A percentile compares a stretch with the other conserved stretches of the same genome.
phyloP scores from a whole-genome alignment of 371 early-diverging fungal species.

The Mortierella sp. region DNA sequence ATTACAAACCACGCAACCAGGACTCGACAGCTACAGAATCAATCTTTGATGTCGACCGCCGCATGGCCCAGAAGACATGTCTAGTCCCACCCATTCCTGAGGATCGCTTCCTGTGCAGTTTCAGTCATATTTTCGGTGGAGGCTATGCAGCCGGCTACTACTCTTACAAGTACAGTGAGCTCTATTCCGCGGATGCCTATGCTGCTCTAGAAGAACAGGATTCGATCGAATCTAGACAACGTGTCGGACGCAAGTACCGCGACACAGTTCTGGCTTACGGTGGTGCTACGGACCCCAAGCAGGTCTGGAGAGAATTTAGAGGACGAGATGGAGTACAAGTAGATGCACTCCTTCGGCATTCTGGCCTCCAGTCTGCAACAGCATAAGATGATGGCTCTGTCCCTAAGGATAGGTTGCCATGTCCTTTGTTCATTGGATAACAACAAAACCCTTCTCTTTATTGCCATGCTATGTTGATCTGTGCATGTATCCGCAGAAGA shows the following conservation, averaged over 20 bases:
- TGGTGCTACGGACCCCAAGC: conserved; percentile 68
- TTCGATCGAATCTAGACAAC: conserved; percentile 14
- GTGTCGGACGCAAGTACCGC: conserved; percentile 67
- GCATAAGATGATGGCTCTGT: background rate
- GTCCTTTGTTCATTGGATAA: too few relatives aligned
- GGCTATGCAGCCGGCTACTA: conserved; percentile 75
- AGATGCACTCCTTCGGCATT: conserved; percentile 67
- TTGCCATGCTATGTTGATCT: too few relatives aligned
- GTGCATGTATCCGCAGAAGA: too few relatives aligned
- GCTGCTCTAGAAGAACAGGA: conserved; percentile 71
- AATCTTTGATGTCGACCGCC: conserved; percentile 67
- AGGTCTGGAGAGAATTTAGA: conserved; percentile 70
- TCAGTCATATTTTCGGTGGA: conserved; percentile 74
- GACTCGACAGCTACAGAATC: conserved; percentile 26
- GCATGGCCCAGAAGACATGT: conserved; percentile 63
- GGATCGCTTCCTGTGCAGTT: conserved; percentile 71
- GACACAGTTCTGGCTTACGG: conserved; percentile 74
- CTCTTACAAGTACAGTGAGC: conserved; percentile 77
- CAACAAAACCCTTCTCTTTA: too few relatives aligned
- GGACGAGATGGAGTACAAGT: conserved; percentile 67
- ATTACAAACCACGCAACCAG: conserved; percentile 51
- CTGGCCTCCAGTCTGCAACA: conserved; percentile 50
- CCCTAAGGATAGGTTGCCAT: too few relatives aligned
- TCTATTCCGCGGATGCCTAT: conserved; percentile 76
- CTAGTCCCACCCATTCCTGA: conserved; percentile 63